Evolutionary conservation across 306 rosid species (phyloP).

Genomic region (Vigna mungo): DNA sequence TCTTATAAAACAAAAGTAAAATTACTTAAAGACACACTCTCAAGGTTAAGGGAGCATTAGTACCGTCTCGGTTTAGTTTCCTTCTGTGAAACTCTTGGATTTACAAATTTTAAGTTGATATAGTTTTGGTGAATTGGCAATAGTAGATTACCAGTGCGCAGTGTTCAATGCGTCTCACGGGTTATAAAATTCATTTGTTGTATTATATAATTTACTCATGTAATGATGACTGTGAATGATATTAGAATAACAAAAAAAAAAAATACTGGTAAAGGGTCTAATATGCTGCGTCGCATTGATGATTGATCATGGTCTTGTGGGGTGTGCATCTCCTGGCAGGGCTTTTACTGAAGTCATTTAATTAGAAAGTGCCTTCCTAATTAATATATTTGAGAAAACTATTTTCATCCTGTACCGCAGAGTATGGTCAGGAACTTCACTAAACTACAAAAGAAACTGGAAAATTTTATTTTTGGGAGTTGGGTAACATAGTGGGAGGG

Average conservation of each 20-base stretch:
- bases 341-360: conserved; percentile 15
- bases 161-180: too few species aligned
- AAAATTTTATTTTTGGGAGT: not conserved
- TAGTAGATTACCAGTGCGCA: not conserved
- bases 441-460: not conserved
- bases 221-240: conserved; percentile 3
- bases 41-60: conserved; percentile 14
- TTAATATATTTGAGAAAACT: not conserved
- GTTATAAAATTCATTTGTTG: too few species aligned
- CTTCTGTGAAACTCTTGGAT: conserved; percentile 12
- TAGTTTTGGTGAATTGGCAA: not conserved
- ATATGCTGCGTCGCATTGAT: not conserved
- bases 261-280: not conserved
- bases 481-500: not conserved
- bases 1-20: not conserved
- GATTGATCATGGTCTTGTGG: conserved; percentile 28
- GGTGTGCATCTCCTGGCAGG: conserved; percentile 13
- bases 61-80: conserved; percentile 10
- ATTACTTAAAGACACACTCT: not conserved
- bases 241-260: not conserved
- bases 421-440: conserved; percentile 16
- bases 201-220: not conserved
- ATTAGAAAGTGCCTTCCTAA: too few species aligned
- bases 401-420: not conserved
- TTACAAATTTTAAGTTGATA: not conserved